Evolutionary conservation across 352 stramenopile species (phyloP).

Genomic region (Poterioochromonas sp.): DNA sequence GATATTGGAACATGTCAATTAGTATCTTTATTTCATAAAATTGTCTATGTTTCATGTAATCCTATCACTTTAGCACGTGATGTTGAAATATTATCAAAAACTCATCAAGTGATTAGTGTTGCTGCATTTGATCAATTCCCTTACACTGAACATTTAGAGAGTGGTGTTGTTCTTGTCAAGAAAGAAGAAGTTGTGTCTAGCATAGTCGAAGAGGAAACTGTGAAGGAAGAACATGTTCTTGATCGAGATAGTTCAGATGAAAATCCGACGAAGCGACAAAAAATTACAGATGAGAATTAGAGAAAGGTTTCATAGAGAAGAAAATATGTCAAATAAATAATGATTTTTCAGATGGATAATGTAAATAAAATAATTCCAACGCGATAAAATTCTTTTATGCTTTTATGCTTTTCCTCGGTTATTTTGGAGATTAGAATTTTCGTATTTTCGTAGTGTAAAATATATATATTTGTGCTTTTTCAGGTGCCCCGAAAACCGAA

Average conservation of each 20-base stretch:
- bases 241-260: neutral
- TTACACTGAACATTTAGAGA: slow-evolving; percentile 30
- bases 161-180: neutral
- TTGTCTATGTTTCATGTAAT: slow-evolving; percentile 32
- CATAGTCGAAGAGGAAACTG: neutral
- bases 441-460: too few species aligned
- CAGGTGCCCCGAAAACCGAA: too few species aligned
- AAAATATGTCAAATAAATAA: too few species aligned
- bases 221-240: neutral
- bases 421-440: too few species aligned
- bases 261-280: neutral
- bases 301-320: too few species aligned
- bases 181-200: neutral
- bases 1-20: slow-evolving; percentile 4
- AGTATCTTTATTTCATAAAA: neutral
- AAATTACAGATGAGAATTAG: neutral
- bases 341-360: too few species aligned
- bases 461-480: too few species aligned
- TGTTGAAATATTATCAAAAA: slow-evolving; percentile 10
- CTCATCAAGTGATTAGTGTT: neutral
- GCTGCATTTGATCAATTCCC: slow-evolving; percentile 35
- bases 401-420: too few species aligned
- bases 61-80: slow-evolving; percentile 16
- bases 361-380: too few species aligned
- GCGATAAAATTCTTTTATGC: too few species aligned